Evolutionary conservation across 352 stramenopile species (phyloP).

Genomic region (Pythium sukuiense): DNA sequence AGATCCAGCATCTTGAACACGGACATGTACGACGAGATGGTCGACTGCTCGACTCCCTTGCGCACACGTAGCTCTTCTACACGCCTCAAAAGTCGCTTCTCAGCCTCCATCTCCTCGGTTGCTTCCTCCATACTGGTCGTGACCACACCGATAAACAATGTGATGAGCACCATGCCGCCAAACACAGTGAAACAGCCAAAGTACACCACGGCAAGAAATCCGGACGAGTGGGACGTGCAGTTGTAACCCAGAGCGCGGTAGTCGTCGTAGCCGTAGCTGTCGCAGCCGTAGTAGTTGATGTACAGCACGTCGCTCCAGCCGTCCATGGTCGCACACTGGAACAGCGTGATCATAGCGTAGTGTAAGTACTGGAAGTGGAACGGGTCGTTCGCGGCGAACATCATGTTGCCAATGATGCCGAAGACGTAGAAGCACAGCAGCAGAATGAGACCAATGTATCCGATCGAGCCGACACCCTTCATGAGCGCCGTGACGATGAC

Average conservation of each 20-base stretch:
- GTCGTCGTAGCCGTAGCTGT: slow-evolving; percentile 76
- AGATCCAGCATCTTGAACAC: slow-evolving; percentile 85
- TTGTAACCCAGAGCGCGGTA: slow-evolving; percentile 55
- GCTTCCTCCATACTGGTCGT: slow-evolving; percentile 91
- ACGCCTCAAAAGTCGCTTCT: slow-evolving; percentile 65
- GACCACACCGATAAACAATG: slow-evolving; percentile 91
- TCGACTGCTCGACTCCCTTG: slow-evolving; percentile 46
- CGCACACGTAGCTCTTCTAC: slow-evolving; percentile 59
- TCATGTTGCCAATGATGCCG: slow-evolving; percentile 89
- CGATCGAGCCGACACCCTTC: slow-evolving; percentile 84
- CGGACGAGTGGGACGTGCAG: slow-evolving; percentile 45
- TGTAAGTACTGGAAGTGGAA: slow-evolving; percentile 89
- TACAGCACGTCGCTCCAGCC: slow-evolving; percentile 91
- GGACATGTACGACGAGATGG: slow-evolving; percentile 74
- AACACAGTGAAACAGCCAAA: slow-evolving; percentile 86
- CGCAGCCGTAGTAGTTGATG: slow-evolving; percentile 90
- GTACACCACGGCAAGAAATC: slow-evolving; percentile 65
- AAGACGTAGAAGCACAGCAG: slow-evolving; percentile 92
- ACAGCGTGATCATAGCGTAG: slow-evolving; percentile 89
- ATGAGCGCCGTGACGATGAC: slow-evolving; percentile 91
- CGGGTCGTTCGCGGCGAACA: slow-evolving; percentile 87
- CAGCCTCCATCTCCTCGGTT: slow-evolving; percentile 80
- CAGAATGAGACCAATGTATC: slow-evolving; percentile 89
- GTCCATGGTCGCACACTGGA: slow-evolving; percentile 86
- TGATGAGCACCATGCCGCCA: slow-evolving; percentile 88